A percentile compares a stretch with the other conserved stretches of the same genome.
Evolutionary conservation across 2,329 filamentous ascomycete species (phyloP).

Genomic region (Blastomyces percursus): DNA sequence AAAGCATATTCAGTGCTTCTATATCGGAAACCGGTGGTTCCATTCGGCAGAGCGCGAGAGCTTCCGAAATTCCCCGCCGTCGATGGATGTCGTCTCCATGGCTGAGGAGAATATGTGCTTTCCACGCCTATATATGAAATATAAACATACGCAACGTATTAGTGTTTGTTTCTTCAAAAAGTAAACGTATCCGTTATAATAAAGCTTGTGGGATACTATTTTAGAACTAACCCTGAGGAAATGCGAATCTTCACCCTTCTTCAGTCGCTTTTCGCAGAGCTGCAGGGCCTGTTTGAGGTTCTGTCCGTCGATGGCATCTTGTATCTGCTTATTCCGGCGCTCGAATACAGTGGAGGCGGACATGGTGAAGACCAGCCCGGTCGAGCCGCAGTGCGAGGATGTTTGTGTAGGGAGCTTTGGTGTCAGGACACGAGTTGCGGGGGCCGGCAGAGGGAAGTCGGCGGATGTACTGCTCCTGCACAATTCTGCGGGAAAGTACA

Average conservation of each 20-base stretch:
- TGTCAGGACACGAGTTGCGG: conserved; percentile 10
- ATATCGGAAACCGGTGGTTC: conserved; percentile 36
- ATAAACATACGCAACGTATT: not conserved
- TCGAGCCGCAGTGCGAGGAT: not conserved
- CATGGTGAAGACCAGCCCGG: conserved; percentile 17
- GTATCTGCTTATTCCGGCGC: conserved; percentile 39
- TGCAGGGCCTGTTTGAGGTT: conserved; percentile 42
- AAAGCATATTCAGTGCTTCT: conserved; percentile 35
- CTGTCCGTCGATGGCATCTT: conserved; percentile 38
- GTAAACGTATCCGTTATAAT: not conserved
- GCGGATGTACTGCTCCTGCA: not conserved
- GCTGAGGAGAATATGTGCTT: conserved; percentile 31
- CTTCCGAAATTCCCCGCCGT: conserved; percentile 34
- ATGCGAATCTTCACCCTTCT: conserved; percentile 42
- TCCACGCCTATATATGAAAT: conserved; percentile 28
- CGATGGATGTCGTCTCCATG: conserved; percentile 34
- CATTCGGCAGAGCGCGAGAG: conserved; percentile 32
- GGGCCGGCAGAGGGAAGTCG: not conserved
- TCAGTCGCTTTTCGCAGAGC: conserved; percentile 42
- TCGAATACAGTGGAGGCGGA: conserved; percentile 32
- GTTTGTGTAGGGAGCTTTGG: not conserved
- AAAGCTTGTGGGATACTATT: not conserved
- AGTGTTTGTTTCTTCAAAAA: not conserved
- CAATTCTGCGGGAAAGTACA: conserved; percentile 2
- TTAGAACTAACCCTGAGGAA: conserved; percentile 28